A percentile compares a stretch with the other conserved stretches of the same genome.
Conservation (phyloP, 768 basidiomycete genomes). For the Auriscalpium orientale region DNA sequence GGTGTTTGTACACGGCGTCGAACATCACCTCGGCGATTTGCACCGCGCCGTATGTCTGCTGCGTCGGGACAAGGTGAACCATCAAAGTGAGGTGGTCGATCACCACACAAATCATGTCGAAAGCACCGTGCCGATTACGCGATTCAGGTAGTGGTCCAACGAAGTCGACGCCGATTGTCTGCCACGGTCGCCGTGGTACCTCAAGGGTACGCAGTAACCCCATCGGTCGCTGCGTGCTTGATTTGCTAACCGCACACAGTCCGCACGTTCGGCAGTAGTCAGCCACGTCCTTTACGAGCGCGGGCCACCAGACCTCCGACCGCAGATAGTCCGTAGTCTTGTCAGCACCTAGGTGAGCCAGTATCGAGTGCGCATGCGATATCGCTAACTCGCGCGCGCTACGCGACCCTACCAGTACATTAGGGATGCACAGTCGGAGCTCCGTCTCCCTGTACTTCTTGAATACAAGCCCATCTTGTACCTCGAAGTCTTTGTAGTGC, state of each 20-base stretch:
- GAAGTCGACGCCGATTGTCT: conserved; percentile 16
- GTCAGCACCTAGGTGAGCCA: conserved; percentile 15
- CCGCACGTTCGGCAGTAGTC: conserved; percentile 12
- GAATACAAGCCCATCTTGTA: neutral
- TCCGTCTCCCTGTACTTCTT: neutral
- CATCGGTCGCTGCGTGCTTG: conserved; percentile 5
- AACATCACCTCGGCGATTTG: conserved; percentile 32
- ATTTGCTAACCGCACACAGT: conserved; percentile 8
- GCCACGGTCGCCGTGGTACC: conserved; percentile 8
- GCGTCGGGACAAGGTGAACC: conserved; percentile 24
- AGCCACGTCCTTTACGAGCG: conserved; percentile 6
- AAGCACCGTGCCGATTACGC: conserved; percentile 11
- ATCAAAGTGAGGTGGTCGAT: conserved; percentile 9
- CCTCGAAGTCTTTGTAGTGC: conserved; percentile 1
- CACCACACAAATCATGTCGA: conserved; percentile 18
- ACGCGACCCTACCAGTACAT: neutral
- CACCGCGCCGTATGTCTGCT: conserved; percentile 21
- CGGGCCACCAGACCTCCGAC: conserved; percentile 15
- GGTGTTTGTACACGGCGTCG: conserved; percentile 26
- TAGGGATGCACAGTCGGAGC: conserved; percentile 1
- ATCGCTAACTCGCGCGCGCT: conserved; percentile 13
- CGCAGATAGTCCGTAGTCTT: conserved; percentile 16
- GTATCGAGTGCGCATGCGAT: conserved; percentile 14
- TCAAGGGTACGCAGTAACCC: conserved; percentile 1
- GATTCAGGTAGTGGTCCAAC: conserved; percentile 15